Conservation (phyloP, 345 rosid species). For the Salix udensis region DNA sequence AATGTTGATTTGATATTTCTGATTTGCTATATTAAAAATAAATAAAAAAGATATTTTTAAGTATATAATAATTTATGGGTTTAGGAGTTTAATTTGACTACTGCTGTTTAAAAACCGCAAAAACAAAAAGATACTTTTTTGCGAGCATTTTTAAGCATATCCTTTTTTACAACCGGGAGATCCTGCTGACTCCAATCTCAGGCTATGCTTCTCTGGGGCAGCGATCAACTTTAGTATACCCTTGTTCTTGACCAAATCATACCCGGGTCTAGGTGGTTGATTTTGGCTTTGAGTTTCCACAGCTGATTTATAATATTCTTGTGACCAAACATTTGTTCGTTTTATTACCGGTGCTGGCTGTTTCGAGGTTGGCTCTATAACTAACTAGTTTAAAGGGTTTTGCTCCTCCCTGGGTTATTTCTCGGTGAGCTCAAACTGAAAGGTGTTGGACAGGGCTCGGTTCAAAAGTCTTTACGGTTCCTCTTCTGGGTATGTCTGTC, state of each 20-base stretch:
- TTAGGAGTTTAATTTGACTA: not conserved
- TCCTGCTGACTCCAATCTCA: conserved; percentile 4
- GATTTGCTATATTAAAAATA: too few species aligned
- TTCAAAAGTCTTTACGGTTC: conserved; percentile 8
- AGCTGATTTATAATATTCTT: not conserved
- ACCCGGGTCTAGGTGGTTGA: not conserved
- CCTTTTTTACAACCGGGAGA: conserved; percentile 22
- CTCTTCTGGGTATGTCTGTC: not conserved
- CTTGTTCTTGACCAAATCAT: not conserved
- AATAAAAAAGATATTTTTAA: too few species aligned
- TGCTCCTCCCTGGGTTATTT: conserved; percentile 7
- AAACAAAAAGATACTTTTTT: not conserved
- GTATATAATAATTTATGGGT: not conserved
- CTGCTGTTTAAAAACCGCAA: conserved; percentile 9
- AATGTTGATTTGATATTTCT: too few species aligned
- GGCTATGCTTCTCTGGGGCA: not conserved
- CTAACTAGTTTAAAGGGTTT: conserved; percentile 6
- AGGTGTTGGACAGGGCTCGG: not conserved
- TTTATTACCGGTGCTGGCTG: not conserved
- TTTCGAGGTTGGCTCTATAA: not conserved
- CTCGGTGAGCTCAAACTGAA: conserved; percentile 5
- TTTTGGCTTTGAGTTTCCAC: not conserved
- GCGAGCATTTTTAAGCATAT: conserved; percentile 27
- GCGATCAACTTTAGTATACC: not conserved
- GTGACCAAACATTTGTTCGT: not conserved